Evolutionary conservation across 192 early-diverging fungal species (phyloP), one percentile per base, ranked within the genome.

Genomic region (Diversispora eburnea): DNA sequence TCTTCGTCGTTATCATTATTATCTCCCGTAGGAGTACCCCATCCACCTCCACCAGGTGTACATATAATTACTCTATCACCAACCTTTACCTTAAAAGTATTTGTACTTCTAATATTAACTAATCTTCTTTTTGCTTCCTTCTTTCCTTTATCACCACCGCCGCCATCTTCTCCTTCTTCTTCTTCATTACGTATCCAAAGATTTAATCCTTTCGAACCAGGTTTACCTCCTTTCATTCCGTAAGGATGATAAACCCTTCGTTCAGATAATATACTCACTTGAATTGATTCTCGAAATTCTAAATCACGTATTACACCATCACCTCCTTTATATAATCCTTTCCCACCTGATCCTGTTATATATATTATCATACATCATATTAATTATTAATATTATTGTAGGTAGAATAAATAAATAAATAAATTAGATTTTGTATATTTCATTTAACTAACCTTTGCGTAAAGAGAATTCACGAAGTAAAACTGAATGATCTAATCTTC

Each of bases 21-120:
- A 10, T 25, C 15, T 12, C 8, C 15, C 13, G 8, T 17, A 13
- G 71, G 71, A 3, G 61, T 10, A 22, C 89, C 89, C 79, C 82
- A 95, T n/a, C 94, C 97, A 42, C 97, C 97, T 55, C 95, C 97
- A 3, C 97, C 97, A 25, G 97, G 97, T 0, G 95, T 94, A 79
- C 89, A 85, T 51, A 99, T 88, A 17, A 91, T 69, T 57, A 99
- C 78, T 39, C 90, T 84, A 78, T 99, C 97, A 5, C 93, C 92
- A n/a, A 83, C 76, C 3, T 79, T 74, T 45, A 96, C 90, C 54
- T 86, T 72, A 6, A 92, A 88, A 0, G 92, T 88, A 78, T 98
- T 99, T 81, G 97, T 99, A 10, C 94, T 93, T 6, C 91, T 90
- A 75, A 96, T 84, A 68, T 88, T 92, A 39, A 96, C 77, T 25